Base-by-base conservation (phyloP, 768 basidiomycete genomes). In the Boletellus sp. region DNA sequence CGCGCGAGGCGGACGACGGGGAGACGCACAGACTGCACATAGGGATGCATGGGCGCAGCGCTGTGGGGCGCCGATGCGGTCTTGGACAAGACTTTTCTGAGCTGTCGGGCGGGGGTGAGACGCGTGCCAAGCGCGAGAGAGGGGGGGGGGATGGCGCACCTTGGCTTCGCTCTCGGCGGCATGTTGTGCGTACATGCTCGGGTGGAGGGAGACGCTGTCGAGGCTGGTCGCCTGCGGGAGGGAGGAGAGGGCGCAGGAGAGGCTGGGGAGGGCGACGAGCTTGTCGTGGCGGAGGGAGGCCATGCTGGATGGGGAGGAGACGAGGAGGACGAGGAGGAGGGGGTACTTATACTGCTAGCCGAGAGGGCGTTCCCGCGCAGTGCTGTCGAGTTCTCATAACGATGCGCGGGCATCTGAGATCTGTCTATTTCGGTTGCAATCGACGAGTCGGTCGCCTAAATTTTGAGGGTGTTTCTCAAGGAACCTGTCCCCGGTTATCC, bases 81-180 rank as follows among this genome's bases (percentile, higher is more conserved):
- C 77, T 83, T 72, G 22, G 80, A 79, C 44, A 89, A 70, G 41
- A 80, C 83, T 58, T 81, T 81, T 73, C 81, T 74, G 20, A 88
- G 78, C 87, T 77, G 55, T n/a, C 12, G 37, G 24, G 45, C 28
- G 40, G 39, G 50, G 26, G 41, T 54, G 46, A 50, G 47, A 54
- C 49, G 52, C 42, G 45, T 42, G 28, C 24, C 4, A 26, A 8
- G 24, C 8, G 24, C 2, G 24, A 42, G 17, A 50, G 4, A 38
- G n/a, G 7, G 4, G 28, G 23, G 19, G 19, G 37, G 26, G 1
- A 34, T 12, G 12, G 23, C 70, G 49, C 36, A 87, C 87, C 78
- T 89, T 87, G 35, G 84, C 85, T 68, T 89, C 82, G 58, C 87
- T 87, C 66, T 87, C 80, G 5, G 81, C 79, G 31, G 81, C 79